Base-by-base conservation (phyloP, 2,329 filamentous ascomycete genomes). In the Aspergillus proliferans region DNA sequence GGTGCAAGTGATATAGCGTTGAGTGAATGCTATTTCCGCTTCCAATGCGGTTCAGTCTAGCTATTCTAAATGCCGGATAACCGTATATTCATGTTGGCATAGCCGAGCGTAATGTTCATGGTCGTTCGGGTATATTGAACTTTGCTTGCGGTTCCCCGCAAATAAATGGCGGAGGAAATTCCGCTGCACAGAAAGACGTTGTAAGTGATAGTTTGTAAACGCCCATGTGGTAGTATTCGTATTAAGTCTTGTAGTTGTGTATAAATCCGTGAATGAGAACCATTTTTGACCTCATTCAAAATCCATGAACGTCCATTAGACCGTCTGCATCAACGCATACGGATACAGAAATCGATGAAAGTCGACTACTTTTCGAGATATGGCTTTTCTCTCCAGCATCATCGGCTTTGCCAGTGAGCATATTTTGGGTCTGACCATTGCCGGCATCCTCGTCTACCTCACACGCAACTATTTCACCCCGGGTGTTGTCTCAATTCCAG, bases 381-480 rank as follows among this genome's bases (percentile, higher is more conserved):
- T 55, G 52, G 52, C 43, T 0, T 18, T 50, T 24, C 39, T 55
- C 12, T 55, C 50, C 9, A 50, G 52, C n/a, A 33, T 48, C 4
- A 22, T 49, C 14, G 21, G 14, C 7, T 48, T 51, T 18, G 28
- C 45, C 12, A 26, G 14, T 10, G 43, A 49, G 14, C 24, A 55
- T 26, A 30, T 43, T 8, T 15, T 42, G 14, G 24, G 15, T n/a
- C 43, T 54, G 30, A 4, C 49, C 6, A 15, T 54, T 9, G 38
- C 47, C 5, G n/a, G 40, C 8, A 10, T 24, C 21, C 24, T 52
- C 3, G n/a, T 51, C 24, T 46, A 56, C 43, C n/a, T 54, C 3
- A 47, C 44, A 9, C 46, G 46, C 9, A 56, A 54, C 40, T 56
- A 56, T 43, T 36, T 56, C 26, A 52, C 36, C 15, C 44, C 49